Base-by-base conservation (phyloP, 345 rosid genomes). In the Boechera stricta region DNA sequence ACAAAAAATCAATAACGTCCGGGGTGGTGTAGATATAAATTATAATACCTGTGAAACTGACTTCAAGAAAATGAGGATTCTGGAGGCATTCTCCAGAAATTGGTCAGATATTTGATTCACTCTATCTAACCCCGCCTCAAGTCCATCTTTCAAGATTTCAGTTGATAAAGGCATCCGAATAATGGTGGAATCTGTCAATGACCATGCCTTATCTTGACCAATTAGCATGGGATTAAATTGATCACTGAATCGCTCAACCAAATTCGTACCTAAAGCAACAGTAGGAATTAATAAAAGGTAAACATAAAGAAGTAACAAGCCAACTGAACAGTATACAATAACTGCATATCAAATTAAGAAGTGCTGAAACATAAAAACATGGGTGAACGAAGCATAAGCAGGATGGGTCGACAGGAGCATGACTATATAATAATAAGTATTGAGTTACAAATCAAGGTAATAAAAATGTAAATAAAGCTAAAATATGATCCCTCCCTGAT, bases 111-210 rank as follows among this genome's bases (percentile, higher is more conserved):
- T 82, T 75, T 79, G 87, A 74, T 88, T 86, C 69, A 91, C 86
- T 82, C 84, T 86, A 74, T 64, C 65, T 74, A 84, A 64, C 67
- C 96, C 98, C 77, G 83, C 57, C 81, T 91, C 89, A 81, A 86
- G 86, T 74, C 96, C 97, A 85, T 88, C 89, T 70, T 84, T 84
- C 83, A 89, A 81, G 80, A 87, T 86, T 63, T 87, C 91, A 52
- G 87, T 81, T 36, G 98, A 88, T 53, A 93, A 77, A 75, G 98
- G 97, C 96, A 93, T 93, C 75, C 98, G 91, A 73, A 93, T 88
- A 74, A 93, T 75, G 71, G 97, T 93, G 69, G 90, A 90, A 73
- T 88, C 92, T 53, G 81, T 70, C 70, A 87, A 75, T 54, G 91
- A 87, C 93, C 90, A 87, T 76, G 92, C 82, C 83, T 73, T 83